Evolutionary conservation across 192 early-diverging fungal species (phyloP), one percentile per base, ranked within the genome.

Genomic region (Mortierella alpina): DNA sequence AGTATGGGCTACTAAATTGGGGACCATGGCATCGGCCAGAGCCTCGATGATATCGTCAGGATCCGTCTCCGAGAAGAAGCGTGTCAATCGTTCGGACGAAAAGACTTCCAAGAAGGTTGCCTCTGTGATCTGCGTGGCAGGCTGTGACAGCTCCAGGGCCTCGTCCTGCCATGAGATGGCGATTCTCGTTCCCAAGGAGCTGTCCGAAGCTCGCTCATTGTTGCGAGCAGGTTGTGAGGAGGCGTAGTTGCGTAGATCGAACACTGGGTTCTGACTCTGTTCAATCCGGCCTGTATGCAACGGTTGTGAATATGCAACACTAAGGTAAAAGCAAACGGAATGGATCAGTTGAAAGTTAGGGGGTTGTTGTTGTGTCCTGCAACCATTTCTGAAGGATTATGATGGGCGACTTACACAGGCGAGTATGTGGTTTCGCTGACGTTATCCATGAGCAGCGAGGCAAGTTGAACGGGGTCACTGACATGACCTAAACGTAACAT

Each of bases 401-500:
- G 15, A 47, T 9, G 23, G 5, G 5, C 17, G 4, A 5, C 52
- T 62, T 69, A 74, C 77, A 85, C 68, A 46, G 80, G 63, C 53
- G 70, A 67, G 53, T 59, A 22, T n/a, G 71, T 58, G 20, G 70
- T 53, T 7, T 76, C 68, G 22, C 68, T 82, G 50, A 81, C 71
- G 61, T 86, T 88, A 7, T 82, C 74, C 75, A 87, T 87, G 56
- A 92, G 76, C 60, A 83, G 22, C 44, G 80, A 85, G 11, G 91
- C 91, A 20, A 93, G 66, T 18, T 69, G 67, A 10, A 75, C 84
- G 3, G 91, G 88, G 50, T 93, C 85, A 50, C 85, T 91, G 55
- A 88, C 91, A 47, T 71, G 64, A 40, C 87, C 86, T 71, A 71
- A 23, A 44, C 0, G 9, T 49, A 11, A 41, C 4, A 10, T 31